phyloP scores from a whole-genome alignment of 1,139 yeast species.

The Diutina mesorugosa region DNA sequence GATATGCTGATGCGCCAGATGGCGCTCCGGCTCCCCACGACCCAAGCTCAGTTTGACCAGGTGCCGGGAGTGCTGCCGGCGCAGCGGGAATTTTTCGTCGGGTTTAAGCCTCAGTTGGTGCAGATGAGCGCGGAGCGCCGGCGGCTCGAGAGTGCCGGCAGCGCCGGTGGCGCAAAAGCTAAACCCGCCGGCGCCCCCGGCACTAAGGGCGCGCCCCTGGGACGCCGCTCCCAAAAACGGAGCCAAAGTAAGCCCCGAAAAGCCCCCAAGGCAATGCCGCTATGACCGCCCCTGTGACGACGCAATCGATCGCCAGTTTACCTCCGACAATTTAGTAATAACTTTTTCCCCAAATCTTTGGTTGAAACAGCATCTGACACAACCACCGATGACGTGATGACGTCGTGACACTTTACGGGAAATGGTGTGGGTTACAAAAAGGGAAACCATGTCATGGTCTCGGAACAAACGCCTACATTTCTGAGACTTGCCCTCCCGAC shows the following conservation, averaged over 20 bases:
- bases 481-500: too few relatives aligned
- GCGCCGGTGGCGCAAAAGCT: constrained; percentile 4
- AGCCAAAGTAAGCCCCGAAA: not conserved
- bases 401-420: too few relatives aligned
- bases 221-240: not conserved
- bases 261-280: not conserved
- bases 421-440: too few relatives aligned
- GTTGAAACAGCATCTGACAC: too few relatives aligned
- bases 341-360: too few relatives aligned
- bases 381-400: too few relatives aligned
- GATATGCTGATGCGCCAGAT: not conserved
- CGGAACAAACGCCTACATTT: too few relatives aligned
- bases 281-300: not conserved
- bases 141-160: constrained; percentile 4
- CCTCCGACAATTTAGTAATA: not conserved
- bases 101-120: not conserved
- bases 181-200: not conserved
- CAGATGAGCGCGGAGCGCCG: not conserved
- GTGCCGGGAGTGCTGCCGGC: not conserved
- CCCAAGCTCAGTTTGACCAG: not conserved
- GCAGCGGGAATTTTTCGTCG: not conserved
- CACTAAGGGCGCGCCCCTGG: not conserved
- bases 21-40: not conserved
- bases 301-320: not conserved
- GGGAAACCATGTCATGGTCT: too few relatives aligned